Evolutionary conservation across 192 early-diverging fungal species (phyloP), one percentile per base, ranked within the genome.

Genomic region (Glomus cerebriforme): DNA sequence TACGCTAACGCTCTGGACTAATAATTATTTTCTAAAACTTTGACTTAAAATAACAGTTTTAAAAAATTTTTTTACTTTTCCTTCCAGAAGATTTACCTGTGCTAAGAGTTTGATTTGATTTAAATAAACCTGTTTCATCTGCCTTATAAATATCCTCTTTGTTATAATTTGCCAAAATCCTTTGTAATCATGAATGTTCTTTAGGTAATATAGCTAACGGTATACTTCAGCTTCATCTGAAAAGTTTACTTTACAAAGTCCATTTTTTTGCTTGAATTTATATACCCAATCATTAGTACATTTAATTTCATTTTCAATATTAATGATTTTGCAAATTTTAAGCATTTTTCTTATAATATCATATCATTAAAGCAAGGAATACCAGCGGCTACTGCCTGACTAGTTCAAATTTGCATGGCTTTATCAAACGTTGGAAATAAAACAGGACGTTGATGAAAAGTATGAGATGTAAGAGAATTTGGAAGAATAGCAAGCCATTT

Each of bases 251-350:
- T 32, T 31, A 8, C 32, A 15, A 31, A 68, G 3, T 17, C 31
- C 29, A 68, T 35, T 68, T n/a, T 29, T 2, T 8, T 7, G 0
- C 32, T 68, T 68, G 9, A 68, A 68, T 71, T 71, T 70, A 45
- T 71, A 71, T 19, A 71, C 7, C 69, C 69, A 71, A n/a, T 2
- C 35, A 13, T 71, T 71, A 2, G 35, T 2, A 49, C 69, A 71
- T 70, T 70, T 37, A 26, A 70, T 39, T 47, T 66, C n/a, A 29
- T 66, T 66, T 35, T 34, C 65, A 66, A 66, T 66, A 12, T 35
- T 13, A 67, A 35, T 34, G 17, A 17, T 47, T 13, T 37, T 22
- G 69, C 69, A 29, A 71, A 71, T 39, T 71, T 37, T 19, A 27
- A 7, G 2, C 68, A 7, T n/a, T 70, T 70, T n/a, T n/a, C n/a